phyloP scores from a whole-genome alignment of 176 grass and related monocot species.

The Paspalum vaginatum region DNA sequence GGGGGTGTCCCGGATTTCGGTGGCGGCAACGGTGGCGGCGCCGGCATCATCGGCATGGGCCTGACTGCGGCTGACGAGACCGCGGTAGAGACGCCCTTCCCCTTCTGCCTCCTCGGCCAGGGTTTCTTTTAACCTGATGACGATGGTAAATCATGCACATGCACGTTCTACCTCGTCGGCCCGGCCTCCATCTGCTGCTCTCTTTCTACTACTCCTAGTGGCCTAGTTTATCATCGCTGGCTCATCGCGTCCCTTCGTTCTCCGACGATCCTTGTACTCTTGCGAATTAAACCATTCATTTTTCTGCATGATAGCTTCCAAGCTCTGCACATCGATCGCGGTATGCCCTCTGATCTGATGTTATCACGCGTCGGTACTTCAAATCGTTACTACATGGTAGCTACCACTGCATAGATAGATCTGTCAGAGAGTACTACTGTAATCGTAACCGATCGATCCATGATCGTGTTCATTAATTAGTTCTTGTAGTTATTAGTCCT shows the following conservation, averaged over 20 bases:
- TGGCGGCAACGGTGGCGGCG: neutral
- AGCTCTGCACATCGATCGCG: too few species aligned
- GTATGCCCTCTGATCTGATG: too few species aligned
- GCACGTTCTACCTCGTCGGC: neutral
- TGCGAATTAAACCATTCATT: too few species aligned
- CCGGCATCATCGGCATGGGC: neutral
- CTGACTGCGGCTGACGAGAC: slow-evolving; percentile 22
- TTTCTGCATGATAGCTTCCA: too few species aligned
- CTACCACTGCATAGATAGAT: too few species aligned
- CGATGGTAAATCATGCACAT: neutral
- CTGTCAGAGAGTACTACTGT: neutral
- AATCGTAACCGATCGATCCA: neutral
- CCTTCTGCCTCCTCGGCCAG: slow-evolving; percentile 70
- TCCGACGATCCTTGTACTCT: too few species aligned
- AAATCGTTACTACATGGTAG: neutral
- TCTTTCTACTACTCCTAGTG: neutral
- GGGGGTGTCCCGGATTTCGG: slow-evolving; percentile 39
- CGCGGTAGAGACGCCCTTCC: slow-evolving; percentile 44
- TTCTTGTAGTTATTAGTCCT: neutral
- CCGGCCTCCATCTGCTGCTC: neutral
- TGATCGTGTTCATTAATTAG: slow-evolving; percentile 25
- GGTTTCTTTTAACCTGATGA: slow-evolving; percentile 46
- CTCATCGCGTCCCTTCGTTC: too few species aligned
- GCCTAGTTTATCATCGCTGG: neutral
- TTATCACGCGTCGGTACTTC: neutral